Base-by-base conservation (phyloP, 495 filamentous ascomycete genomes). In the Aspergillus incahuasiensis region DNA sequence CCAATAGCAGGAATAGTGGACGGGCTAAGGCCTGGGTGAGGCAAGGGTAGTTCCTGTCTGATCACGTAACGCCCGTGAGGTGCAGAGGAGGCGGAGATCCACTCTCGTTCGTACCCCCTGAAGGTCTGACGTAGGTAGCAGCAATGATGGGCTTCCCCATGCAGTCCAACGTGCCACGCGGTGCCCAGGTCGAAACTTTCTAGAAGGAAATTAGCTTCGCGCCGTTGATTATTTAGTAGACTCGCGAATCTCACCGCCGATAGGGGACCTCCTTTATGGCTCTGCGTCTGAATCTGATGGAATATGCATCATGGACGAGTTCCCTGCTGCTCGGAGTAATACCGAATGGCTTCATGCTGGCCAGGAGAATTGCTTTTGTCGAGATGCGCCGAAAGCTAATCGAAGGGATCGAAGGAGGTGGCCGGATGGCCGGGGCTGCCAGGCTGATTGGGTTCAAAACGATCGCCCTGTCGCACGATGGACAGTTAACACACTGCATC, bases 191-290 rank as follows among this genome's bases (percentile, higher is more conserved):
- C 60, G 55, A 63, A 63, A 58, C 57, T 60, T 66, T 63, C 60
- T 63, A 63, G 60, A 66, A 66, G 63, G 60, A 65, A 59, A 60
- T 63, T 63, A 63, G 54, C 60, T 61, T 66, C 58, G 46, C 58
- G 56, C 58, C 60, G 60, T 60, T 59, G 28, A n/a, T n/a, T n/a
- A n/a, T 30, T 30, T 9, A 5, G 28, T 30, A 30, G 28, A 30
- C 28, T n/a, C 5, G 28, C 28, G 28, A 30, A 30, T 58, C 20
- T 42, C 48, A 40, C 40, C 57, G 30, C 48, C 40, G 34, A 56
- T 49, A 56, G 44, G 58, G 58, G n/a, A 53, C 45, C 13, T 48
- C 28, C 28, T 32, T 40, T 50, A 39, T 45, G 28, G 9, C 28
- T 5, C 5, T 9, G 28, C n/a, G n/a, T n/a, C n/a, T n/a, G n/a